phyloP scores from a whole-genome alignment of 768 basidiomycete genomes.

The Paxillus involutus region DNA sequence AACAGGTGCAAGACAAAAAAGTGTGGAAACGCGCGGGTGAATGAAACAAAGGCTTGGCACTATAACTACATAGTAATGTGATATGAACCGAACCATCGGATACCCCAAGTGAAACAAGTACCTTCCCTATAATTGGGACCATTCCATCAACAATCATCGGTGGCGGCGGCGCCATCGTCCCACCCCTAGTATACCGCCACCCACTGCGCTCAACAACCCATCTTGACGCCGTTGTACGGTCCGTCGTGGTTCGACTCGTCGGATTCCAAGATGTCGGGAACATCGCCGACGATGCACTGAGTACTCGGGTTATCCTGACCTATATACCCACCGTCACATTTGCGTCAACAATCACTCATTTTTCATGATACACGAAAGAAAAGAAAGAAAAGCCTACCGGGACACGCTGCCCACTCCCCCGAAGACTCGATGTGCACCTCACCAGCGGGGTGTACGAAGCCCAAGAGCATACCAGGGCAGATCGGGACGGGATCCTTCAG shows the following conservation, averaged over 20 bases:
- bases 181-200: too few relatives aligned
- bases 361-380: not conserved
- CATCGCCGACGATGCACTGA: conserved; percentile 22
- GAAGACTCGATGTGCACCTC: conserved; percentile 44
- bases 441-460: conserved; percentile 38
- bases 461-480: conserved; percentile 31
- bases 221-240: conserved; percentile 27
- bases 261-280: conserved; percentile 42
- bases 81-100: too few relatives aligned
- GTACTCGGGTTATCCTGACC: conserved; percentile 59
- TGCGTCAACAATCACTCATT: not conserved
- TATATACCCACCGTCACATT: conserved; percentile 12
- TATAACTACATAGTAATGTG: too few relatives aligned
- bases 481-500: conserved; percentile 39
- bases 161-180: too few relatives aligned
- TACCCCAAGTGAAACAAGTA: too few relatives aligned
- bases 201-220: conserved; percentile 4
- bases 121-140: too few relatives aligned
- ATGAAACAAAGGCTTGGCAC: too few relatives aligned
- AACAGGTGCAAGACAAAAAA: too few relatives aligned
- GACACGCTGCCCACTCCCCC: conserved; percentile 52
- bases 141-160: too few relatives aligned
- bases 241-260: conserved; percentile 45
- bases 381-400: conserved; percentile 31
- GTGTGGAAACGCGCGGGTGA: too few relatives aligned